These are phyloP conservation scores for Sugiyamaella floridensis DNA, from an alignment of 805 yeast species.

Conservation along the genomic window DNA sequence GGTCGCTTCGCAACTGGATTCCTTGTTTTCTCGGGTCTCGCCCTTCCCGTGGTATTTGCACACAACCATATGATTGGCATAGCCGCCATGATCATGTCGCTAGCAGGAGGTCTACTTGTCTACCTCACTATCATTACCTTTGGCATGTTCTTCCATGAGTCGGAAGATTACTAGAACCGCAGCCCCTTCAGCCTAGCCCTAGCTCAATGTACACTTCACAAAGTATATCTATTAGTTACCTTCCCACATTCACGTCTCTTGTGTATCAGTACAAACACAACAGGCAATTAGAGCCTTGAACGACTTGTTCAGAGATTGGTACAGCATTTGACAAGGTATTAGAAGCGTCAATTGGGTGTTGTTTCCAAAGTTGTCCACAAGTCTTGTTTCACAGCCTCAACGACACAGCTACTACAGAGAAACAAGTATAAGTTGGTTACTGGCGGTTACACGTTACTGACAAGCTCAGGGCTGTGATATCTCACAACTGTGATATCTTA, in stretches of 20 bases:
- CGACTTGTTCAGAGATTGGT: too few species aligned
- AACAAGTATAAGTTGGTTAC: too few species aligned
- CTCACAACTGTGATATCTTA: too few species aligned
- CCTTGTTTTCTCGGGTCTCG: constrained; percentile 66
- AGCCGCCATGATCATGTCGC: constrained; percentile 68
- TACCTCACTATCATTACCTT: constrained; percentile 80
- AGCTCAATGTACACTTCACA: not conserved
- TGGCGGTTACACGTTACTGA: too few species aligned
- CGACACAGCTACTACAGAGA: too few species aligned
- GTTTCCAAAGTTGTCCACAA: too few species aligned
- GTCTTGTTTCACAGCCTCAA: too few species aligned
- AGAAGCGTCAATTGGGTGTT: too few species aligned
- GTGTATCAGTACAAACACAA: too few species aligned
- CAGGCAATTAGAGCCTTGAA: too few species aligned
- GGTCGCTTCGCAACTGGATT: constrained; percentile 77
- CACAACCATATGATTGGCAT: constrained; percentile 68
- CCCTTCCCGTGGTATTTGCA: constrained; percentile 66
- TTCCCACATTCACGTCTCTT: not conserved
- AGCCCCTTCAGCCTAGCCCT: not conserved
- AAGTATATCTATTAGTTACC: not conserved
- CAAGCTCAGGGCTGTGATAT: too few species aligned
- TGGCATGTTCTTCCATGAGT: constrained; percentile 64
- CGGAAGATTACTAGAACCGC: constrained; percentile 35
- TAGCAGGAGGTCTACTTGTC: constrained; percentile 76
- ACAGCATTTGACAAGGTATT: too few species aligned